Percentiles rank a stretch among this genome's conserved stretches.
These are phyloP conservation scores for Pestalotiopsis sp. DNA, from an alignment of 2,329 filamentous ascomycete genomes.

Conservation along the genomic window DNA sequence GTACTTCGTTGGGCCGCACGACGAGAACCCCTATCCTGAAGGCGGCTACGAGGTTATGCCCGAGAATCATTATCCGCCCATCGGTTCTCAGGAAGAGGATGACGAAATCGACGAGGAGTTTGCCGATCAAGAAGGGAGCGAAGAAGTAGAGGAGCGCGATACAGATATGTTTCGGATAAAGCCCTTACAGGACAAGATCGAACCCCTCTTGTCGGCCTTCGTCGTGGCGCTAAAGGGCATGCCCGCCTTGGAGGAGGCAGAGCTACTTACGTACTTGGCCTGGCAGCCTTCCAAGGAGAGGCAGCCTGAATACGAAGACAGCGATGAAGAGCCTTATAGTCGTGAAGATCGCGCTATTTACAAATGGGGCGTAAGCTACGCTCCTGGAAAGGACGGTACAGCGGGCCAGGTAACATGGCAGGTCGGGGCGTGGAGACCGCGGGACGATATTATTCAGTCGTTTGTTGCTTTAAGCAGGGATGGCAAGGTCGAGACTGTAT, in stretches of 20 bases:
- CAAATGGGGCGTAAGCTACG: conserved; percentile 23
- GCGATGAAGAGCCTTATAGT: conserved; percentile 15
- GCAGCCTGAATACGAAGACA: conserved; percentile 15
- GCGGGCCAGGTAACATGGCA: conserved; percentile 21
- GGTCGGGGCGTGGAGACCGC: conserved; percentile 21
- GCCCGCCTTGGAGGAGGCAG: conserved; percentile 19
- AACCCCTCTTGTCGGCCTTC: conserved; percentile 22
- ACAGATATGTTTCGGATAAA: conserved; percentile 22
- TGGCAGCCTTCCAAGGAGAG: conserved; percentile 21
- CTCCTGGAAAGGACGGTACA: conserved; percentile 17
- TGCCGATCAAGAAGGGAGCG: not conserved
- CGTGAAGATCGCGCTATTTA: conserved; percentile 3
- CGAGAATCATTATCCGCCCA: conserved; percentile 23
- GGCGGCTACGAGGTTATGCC: conserved; percentile 22
- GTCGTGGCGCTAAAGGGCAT: conserved; percentile 17
- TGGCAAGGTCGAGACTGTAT: too few species aligned
- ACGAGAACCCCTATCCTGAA: conserved; percentile 21
- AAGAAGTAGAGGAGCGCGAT: not conserved
- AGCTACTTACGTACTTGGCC: conserved; percentile 20
- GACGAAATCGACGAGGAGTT: conserved; percentile 18
- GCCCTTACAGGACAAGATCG: conserved; percentile 13
- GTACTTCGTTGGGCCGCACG: conserved; percentile 24
- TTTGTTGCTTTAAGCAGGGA: conserved; percentile 14
- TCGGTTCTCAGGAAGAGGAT: conserved; percentile 15
- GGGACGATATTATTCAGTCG: conserved; percentile 17